Conservation (phyloP, 768 basidiomycete genomes). For the Kockovaella imperatae region DNA sequence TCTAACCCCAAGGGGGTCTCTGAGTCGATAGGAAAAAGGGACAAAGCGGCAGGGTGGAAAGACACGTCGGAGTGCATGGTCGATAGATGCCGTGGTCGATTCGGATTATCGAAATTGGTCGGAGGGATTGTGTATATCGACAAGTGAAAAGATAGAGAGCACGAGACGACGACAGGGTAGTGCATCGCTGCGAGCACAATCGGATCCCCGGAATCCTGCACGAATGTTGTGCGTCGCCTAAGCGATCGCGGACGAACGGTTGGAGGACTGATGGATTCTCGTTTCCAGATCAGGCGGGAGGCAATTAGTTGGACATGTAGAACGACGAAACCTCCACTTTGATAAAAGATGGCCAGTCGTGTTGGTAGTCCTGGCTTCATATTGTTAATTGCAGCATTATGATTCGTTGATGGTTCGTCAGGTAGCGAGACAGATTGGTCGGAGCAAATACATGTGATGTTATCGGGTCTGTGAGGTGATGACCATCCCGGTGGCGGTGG, state of each 20-base stretch:
- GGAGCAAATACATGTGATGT: constrained; percentile 37
- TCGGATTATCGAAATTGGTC: too few species aligned
- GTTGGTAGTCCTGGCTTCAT: constrained; percentile 14
- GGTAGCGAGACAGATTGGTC: constrained; percentile 25
- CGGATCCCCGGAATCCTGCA: constrained; percentile 24
- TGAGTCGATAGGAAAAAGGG: constrained; percentile 20
- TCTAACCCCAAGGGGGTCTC: not conserved
- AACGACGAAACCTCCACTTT: constrained; percentile 40
- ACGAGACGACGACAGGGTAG: constrained; percentile 31
- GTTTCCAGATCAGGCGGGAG: constrained; percentile 12
- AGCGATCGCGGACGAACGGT: constrained; percentile 16
- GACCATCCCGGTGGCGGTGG: constrained; percentile 45
- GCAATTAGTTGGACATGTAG: constrained; percentile 7
- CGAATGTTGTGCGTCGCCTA: constrained; percentile 15
- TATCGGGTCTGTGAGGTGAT: constrained; percentile 35
- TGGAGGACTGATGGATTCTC: constrained; percentile 28
- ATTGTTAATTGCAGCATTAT: not conserved
- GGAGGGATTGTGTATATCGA: constrained; percentile 25
- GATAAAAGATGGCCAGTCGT: constrained; percentile 38
- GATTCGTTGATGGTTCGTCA: constrained; percentile 11
- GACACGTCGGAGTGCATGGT: constrained; percentile 41
- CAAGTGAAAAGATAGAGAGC: constrained; percentile 36
- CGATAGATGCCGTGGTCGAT: constrained; percentile 24
- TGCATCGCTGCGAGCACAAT: constrained; percentile 33
- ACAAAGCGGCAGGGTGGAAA: constrained; percentile 40